A percentile compares a stretch with the other conserved stretches of the same genome.
Evolutionary conservation across 2,329 filamentous ascomycete species (phyloP).

Genomic region (Ascochyta fabae): DNA sequence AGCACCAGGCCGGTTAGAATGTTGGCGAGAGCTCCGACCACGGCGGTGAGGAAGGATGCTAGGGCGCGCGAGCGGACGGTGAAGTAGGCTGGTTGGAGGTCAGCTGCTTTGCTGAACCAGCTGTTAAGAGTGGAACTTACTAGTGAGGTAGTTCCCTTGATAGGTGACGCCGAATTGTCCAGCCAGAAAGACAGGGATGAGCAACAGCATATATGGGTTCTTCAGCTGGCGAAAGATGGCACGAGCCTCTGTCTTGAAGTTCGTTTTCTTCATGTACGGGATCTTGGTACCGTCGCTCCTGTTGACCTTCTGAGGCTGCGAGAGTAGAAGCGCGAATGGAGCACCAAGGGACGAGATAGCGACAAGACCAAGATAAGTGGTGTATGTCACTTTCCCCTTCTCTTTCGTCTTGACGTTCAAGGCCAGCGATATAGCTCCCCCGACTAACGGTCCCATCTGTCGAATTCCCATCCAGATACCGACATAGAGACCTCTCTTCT

Average conservation of each 20-base stretch:
- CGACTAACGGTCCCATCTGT: conserved; percentile 4
- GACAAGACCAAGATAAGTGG: conserved; percentile 1
- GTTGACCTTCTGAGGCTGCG: conserved; percentile 8
- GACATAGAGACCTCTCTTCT: conserved; percentile 5
- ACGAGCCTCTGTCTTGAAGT: conserved; percentile 5
- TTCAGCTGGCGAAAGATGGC: conserved; percentile 2
- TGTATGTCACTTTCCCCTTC: conserved; percentile 8
- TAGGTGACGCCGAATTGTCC: conserved; percentile 6
- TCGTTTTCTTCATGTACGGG: conserved; percentile 5
- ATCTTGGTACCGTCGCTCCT: conserved; percentile 2
- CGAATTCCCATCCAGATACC: conserved; percentile 7
- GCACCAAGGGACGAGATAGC: conserved; percentile 3
- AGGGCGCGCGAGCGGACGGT: conserved; percentile 14
- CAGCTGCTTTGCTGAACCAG: no score
- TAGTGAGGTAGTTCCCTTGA: conserved; percentile 4
- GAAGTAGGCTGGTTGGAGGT: conserved; percentile 6
- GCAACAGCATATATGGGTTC: conserved; percentile 5
- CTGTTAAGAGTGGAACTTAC: background rate
- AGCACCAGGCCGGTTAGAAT: conserved; percentile 4
- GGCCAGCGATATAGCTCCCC: conserved; percentile 1
- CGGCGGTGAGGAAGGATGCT: conserved; percentile 10
- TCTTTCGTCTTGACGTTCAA: conserved; percentile 5
- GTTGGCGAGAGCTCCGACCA: conserved; percentile 12
- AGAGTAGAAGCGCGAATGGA: background rate
- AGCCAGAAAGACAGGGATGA: conserved; percentile 5